phyloP scores from a whole-genome alignment of 331 rosid genomes.

The Prunus yedoensis region DNA sequence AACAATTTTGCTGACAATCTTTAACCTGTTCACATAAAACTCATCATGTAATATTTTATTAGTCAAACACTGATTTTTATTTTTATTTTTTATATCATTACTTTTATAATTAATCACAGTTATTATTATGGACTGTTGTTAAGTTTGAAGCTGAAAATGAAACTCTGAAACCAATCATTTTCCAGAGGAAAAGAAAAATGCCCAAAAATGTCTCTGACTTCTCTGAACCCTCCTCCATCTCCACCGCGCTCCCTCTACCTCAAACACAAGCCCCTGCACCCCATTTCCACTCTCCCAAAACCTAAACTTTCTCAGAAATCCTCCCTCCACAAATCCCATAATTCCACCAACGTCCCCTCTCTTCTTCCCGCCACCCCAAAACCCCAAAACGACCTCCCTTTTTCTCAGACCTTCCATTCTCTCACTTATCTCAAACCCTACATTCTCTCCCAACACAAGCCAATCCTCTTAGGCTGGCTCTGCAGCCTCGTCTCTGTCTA shows the following conservation, averaged over 20 bases:
- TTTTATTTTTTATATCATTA: no score
- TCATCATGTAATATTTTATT: no score
- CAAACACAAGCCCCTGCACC: slow-evolving; percentile 8
- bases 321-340: slow-evolving; percentile 11
- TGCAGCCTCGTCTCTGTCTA: slow-evolving; percentile 67
- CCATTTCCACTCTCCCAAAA: not conserved
- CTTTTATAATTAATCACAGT: no score
- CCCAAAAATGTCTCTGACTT: slow-evolving; percentile 2
- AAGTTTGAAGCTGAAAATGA: not conserved
- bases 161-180: not conserved
- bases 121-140: no score
- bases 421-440: slow-evolving; percentile 51
- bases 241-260: slow-evolving; percentile 14
- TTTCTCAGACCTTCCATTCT: slow-evolving; percentile 28
- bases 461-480: slow-evolving; percentile 73
- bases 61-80: no score
- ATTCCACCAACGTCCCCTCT: slow-evolving; percentile 19
- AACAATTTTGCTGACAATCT: no score
- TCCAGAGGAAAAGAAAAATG: not conserved
- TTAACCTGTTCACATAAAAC: no score
- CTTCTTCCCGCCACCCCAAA: slow-evolving; percentile 12
- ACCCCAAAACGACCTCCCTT: slow-evolving; percentile 15
- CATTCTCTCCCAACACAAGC: slow-evolving; percentile 40
- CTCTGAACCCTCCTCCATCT: not conserved
- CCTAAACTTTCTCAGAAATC: slow-evolving; percentile 1